Evolutionary conservation across 2,329 filamentous ascomycete genomes (phyloP), one percentile per base, ranked within the genome.

Genomic region (Remersonia thermophila): DNA sequence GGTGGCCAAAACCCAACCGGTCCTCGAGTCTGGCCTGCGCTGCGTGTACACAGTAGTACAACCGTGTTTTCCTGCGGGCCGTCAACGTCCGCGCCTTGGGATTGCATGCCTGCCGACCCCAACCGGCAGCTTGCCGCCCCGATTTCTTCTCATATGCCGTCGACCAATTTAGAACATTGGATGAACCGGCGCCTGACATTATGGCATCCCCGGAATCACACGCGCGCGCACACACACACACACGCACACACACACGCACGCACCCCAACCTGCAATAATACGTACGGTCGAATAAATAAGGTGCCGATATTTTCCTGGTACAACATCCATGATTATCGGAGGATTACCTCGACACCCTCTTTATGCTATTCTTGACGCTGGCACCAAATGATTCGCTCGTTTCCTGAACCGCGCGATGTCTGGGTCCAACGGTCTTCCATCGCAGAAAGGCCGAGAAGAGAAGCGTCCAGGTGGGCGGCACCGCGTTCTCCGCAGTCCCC

Each of bases 311-410:
- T 33, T 40, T 39, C 38, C 43, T 41, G 43, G 44, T 44, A 40
- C 38, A 38, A 36, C 38, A 42, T 42, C 45, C 30, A 41, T 40
- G 20, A 7, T 28, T 27, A 23, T 40, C 18, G 23, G 28, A 33
- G 37, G 38, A 40, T 39, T 37, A 36, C 46, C 41, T 28, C 43
- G 41, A 27, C 27, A 29, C 30, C 35, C 25, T 34, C 23, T 39
- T 47, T 42, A 49, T 47, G 46, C 44, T 38, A 41, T 46, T 28
- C 28, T 38, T 30, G 28, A 41, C 23, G 28, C 9, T 30, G 17
- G 29, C 17, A 37, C 25, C 16, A 14, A 34, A 35, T 38, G 34
- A 41, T 44, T 43, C 35, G 39, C 26, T 36, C 33, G 40, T 38
- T 43, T 41, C 15, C 8, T 29, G 37, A 31, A 25, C 27, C 15